These are phyloP conservation scores for Grigorovia humatica DNA, from an alignment of 805 yeast species.

Conservation along the genomic window DNA sequence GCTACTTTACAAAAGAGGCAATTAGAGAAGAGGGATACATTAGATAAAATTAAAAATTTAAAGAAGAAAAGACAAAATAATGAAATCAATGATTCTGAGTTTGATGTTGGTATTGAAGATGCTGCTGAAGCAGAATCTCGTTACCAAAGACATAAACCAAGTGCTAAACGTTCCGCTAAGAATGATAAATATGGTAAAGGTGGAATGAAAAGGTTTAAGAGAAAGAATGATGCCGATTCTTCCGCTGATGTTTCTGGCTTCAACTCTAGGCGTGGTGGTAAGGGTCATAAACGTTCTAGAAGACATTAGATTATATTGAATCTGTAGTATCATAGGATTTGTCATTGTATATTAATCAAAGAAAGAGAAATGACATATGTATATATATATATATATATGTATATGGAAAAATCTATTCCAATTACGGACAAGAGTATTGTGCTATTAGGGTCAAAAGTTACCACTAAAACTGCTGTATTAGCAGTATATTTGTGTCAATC, in stretches of 20 bases:
- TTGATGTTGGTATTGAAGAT: conserved; percentile 86
- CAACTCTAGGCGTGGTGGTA: conserved; percentile 43
- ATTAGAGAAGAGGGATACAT: conserved; percentile 80
- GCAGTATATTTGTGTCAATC: no score
- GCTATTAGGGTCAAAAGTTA: no score
- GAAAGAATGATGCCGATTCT: conserved; percentile 64
- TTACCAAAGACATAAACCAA: conserved; percentile 31
- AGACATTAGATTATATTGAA: conserved; percentile 11
- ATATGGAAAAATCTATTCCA: no score
- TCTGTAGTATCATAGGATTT: not conserved
- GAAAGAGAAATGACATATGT: no score
- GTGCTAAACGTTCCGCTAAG: conserved; percentile 59
- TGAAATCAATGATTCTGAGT: conserved; percentile 45
- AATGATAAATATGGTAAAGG: conserved; percentile 67
- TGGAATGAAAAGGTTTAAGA: conserved; percentile 65
- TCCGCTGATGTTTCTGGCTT: conserved; percentile 57
- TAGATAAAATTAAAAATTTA: conserved; percentile 83
- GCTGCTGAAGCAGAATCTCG: conserved; percentile 35
- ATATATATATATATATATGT: no score
- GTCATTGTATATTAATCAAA: not conserved
- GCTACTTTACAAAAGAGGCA: conserved; percentile 90
- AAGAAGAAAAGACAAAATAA: conserved; percentile 77
- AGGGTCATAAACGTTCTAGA: conserved; percentile 36
- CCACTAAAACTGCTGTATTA: no score
- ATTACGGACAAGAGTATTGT: no score